These are phyloP conservation scores for Podospora appendiculata DNA, from an alignment of 495 filamentous ascomycete genomes.

Conservation along the genomic window DNA sequence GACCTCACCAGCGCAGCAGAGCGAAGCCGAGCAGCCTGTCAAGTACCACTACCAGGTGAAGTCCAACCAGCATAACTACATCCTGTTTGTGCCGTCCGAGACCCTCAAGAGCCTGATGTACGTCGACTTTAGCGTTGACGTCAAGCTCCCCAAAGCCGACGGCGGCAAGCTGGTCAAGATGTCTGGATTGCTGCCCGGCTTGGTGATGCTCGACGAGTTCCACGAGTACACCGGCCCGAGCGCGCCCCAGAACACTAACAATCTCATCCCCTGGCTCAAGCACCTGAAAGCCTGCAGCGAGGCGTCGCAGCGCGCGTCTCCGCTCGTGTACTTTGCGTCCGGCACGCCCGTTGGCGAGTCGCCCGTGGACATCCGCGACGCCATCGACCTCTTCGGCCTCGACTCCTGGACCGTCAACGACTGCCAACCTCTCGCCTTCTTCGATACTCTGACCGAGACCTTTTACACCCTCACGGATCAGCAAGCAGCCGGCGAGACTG, in stretches of 20 bases:
- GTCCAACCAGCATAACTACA: neutral
- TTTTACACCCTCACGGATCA: conserved; percentile 1
- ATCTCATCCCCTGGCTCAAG: conserved; percentile 12
- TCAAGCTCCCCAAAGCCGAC: neutral
- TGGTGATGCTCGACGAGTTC: conserved; percentile 22
- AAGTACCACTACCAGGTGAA: neutral
- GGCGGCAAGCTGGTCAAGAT: neutral
- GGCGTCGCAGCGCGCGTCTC: neutral
- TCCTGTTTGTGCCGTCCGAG: conserved; percentile 6
- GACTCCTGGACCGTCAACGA: conserved; percentile 1
- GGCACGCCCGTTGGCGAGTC: conserved; percentile 18
- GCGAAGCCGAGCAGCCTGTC: neutral
- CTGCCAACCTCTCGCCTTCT: neutral
- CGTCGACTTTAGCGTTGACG: too few species aligned
- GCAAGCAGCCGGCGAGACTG: conserved; percentile 2
- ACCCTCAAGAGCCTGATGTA: too few species aligned
- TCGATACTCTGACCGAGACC: conserved; percentile 5
- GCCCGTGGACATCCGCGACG: conserved; percentile 7
- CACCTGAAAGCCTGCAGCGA: conserved; percentile 3
- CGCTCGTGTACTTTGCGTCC: conserved; percentile 18
- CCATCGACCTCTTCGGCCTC: conserved; percentile 5
- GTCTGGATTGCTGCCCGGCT: conserved; percentile 10
- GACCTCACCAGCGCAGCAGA: neutral
- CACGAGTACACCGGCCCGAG: conserved; percentile 12
- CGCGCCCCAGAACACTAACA: neutral